phyloP scores from a whole-genome alignment of 371 early-diverging fungal genomes.

The Mortierella sp. region DNA sequence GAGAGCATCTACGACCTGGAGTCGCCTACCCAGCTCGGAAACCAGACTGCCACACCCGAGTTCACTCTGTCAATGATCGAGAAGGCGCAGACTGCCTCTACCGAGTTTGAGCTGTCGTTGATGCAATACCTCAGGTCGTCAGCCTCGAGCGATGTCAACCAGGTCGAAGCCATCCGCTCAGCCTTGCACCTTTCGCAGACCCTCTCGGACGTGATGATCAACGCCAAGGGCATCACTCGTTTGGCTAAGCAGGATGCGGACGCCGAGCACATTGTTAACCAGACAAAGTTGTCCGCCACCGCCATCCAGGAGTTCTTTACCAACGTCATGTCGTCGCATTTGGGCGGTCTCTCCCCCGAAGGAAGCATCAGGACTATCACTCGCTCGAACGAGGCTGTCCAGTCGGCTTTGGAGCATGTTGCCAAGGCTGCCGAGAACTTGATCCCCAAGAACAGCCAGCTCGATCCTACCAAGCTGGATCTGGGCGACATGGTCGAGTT shows the following conservation, averaged over 20 bases:
- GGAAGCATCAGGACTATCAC: slow-evolving; percentile 81
- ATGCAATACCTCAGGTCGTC: slow-evolving; percentile 82
- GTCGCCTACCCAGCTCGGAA: slow-evolving; percentile 84
- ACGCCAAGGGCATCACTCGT: slow-evolving; percentile 92
- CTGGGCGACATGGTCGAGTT: slow-evolving; percentile 92
- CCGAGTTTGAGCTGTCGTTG: slow-evolving; percentile 84
- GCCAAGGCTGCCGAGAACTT: slow-evolving; percentile 83
- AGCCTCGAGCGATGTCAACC: slow-evolving; percentile 73
- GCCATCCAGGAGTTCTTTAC: slow-evolving; percentile 83
- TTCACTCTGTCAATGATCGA: slow-evolving; percentile 93
- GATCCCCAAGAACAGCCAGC: slow-evolving; percentile 66
- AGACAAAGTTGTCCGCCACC: slow-evolving; percentile 78
- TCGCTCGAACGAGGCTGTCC: slow-evolving; percentile 82
- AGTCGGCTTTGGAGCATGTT: slow-evolving; percentile 78
- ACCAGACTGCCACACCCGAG: slow-evolving; percentile 92
- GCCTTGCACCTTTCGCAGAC: slow-evolving; percentile 89
- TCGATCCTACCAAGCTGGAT: slow-evolving; percentile 75
- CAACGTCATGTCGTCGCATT: slow-evolving; percentile 84
- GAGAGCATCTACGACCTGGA: slow-evolving; percentile 91
- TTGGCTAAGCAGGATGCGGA: slow-evolving; percentile 85
- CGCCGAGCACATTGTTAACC: slow-evolving; percentile 81
- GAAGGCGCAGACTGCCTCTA: slow-evolving; percentile 82
- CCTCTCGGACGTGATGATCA: slow-evolving; percentile 84
- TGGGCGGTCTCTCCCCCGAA: slow-evolving; percentile 78
- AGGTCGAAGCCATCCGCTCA: slow-evolving; percentile 88